Conservation (phyloP, 768 basidiomycete genomes). For the Thelephora aurantiotincta region DNA sequence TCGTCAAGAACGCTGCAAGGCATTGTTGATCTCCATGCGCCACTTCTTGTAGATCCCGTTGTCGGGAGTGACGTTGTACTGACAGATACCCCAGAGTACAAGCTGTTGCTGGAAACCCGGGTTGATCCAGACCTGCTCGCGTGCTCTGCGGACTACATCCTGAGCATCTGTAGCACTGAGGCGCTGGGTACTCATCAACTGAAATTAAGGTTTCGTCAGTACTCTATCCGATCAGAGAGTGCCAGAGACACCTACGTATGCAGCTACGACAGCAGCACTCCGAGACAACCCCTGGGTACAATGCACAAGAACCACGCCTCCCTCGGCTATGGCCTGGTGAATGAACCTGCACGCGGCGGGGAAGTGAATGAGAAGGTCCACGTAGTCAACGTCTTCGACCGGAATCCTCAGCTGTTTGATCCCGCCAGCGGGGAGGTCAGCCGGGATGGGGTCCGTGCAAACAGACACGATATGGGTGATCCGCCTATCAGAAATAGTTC, state of each 20-base stretch:
- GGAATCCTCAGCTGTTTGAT: conserved; percentile 51
- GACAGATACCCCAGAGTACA: conserved; percentile 60
- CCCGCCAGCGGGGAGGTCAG: conserved; percentile 55
- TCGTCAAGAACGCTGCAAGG: background rate
- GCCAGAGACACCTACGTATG: conserved; percentile 65
- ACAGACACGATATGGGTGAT: conserved; percentile 69
- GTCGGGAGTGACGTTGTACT: conserved; percentile 42
- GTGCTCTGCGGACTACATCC: conserved; percentile 46
- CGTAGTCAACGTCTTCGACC: conserved; percentile 8
- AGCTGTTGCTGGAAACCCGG: conserved; percentile 74
- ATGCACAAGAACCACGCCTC: conserved; percentile 29
- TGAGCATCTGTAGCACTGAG: conserved; percentile 45
- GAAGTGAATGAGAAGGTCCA: conserved; percentile 11
- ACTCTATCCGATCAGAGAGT: background rate
- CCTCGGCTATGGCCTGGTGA: conserved; percentile 8
- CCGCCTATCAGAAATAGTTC: conserved; percentile 53
- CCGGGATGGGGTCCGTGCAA: conserved; percentile 52
- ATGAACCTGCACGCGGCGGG: conserved; percentile 11
- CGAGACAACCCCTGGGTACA: conserved; percentile 64
- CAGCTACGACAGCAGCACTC: conserved; percentile 59
- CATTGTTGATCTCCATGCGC: conserved; percentile 35
- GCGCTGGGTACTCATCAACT: conserved; percentile 52
- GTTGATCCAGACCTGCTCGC: conserved; percentile 67
- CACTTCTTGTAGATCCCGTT: conserved; percentile 58
- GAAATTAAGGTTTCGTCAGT: conserved; percentile 12